Base-by-base conservation (phyloP, 1,284 basidiomycete genomes). In the Trichosporon sp. region DNA sequence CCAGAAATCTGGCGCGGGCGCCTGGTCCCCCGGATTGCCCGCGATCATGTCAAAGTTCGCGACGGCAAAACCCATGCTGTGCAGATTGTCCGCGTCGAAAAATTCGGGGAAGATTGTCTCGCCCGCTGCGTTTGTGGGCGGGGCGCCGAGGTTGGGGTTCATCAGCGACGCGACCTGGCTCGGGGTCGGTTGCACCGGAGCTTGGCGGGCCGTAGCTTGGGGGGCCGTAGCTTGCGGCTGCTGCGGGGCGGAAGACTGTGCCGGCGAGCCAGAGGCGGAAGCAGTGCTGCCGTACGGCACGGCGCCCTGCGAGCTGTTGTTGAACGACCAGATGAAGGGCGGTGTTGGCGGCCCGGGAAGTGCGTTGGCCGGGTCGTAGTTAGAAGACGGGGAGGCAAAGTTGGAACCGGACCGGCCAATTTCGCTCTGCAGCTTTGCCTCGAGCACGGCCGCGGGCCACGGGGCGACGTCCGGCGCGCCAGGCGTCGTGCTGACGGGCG, bases 11-110 rank as follows among this genome's bases (percentile, higher is more conserved):
- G 65, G 67, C 14, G 56, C 54, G 7, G 65, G 54, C 21, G 61
- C 59, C 37, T 72, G 68, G 54, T 35, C 59, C 31, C 59, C 59
- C 59, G 32, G 31, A 14, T 35, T 32, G 26, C 56, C 56, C 32
- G 59, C 69, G 6, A 74, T 68, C 67, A 74, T 70, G 73, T 74
- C 73, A 65, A 72, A 74, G 68, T 74, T 74, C 19, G 69, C 72
- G 37, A 71, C 71, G 8, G 73, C 73, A 19, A 68, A 74, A 66
- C 72, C 72, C 67, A 74, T 69, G 66, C 65, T 71, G 31, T 74
- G 73, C 38, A 74, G 69, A 63, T 69, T 66, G 51, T 68, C 66
- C 10, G 71, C 59, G 68, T 74, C 73, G 46, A 74, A 74, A 19
- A 71, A 59, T 54, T 71, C 68, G 68, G 68, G 67, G 21, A 68